Evolutionary conservation across 2,329 filamentous ascomycete species (phyloP).

Genomic region (Colletotrichum caudatum): DNA sequence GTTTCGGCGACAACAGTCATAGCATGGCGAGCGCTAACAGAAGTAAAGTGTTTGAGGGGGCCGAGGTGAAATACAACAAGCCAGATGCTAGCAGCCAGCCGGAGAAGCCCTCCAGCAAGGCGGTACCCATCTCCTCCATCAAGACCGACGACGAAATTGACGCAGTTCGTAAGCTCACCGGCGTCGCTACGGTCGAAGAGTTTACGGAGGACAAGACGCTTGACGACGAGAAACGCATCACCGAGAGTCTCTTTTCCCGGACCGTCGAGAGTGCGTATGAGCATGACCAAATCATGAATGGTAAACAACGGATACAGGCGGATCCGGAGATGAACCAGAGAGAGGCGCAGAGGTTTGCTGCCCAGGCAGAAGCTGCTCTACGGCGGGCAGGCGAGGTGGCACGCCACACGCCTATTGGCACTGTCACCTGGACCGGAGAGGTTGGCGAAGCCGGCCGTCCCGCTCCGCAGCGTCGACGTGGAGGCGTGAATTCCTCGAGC

Average conservation of each 20-base stretch:
- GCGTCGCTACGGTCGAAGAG: slow-evolving; percentile 74
- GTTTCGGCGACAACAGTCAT: slow-evolving; percentile 73
- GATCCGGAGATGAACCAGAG: slow-evolving; percentile 83
- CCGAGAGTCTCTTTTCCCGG: slow-evolving; percentile 89
- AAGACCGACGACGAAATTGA: slow-evolving; percentile 43
- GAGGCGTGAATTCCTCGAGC: slow-evolving; percentile 64
- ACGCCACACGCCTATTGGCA: slow-evolving; percentile 79
- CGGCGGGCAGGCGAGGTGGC: slow-evolving; percentile 80
- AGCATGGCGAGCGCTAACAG: slow-evolving; percentile 80
- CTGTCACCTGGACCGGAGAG: slow-evolving; percentile 93
- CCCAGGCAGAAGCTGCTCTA: slow-evolving; percentile 81
- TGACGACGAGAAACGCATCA: slow-evolving; percentile 78
- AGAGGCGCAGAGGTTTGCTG: slow-evolving; percentile 84
- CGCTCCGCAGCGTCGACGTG: slow-evolving; percentile 62
- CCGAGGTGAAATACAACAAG: slow-evolving; percentile 69
- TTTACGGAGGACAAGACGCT: slow-evolving; percentile 67
- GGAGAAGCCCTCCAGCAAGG: slow-evolving; percentile 42
- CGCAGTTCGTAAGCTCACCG: slow-evolving; percentile 65
- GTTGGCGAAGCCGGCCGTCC: slow-evolving; percentile 82
- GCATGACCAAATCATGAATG: slow-evolving; percentile 90
- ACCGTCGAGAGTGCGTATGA: slow-evolving; percentile 93
- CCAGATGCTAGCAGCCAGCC: slow-evolving; percentile 43
- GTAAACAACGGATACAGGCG: slow-evolving; percentile 76
- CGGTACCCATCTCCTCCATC: slow-evolving; percentile 32
- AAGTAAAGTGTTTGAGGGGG: slow-evolving; percentile 87